A percentile compares a stretch with the other conserved stretches of the same genome.
phyloP scores from a whole-genome alignment of 2,329 filamentous ascomycete species.

The Daldinia sp. region DNA sequence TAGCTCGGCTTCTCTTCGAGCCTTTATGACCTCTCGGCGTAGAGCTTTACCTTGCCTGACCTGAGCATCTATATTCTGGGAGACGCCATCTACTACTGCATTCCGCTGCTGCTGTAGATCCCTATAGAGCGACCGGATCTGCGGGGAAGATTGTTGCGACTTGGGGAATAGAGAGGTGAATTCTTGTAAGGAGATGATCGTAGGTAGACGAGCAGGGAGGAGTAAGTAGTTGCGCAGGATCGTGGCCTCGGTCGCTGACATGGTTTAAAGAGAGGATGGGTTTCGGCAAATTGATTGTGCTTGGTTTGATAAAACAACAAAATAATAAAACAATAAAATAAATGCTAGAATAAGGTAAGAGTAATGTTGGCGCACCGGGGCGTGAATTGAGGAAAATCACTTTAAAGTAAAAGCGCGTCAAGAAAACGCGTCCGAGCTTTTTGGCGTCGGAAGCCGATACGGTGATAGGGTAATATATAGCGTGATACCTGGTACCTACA shows the following conservation, averaged over 20 bases:
- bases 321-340: background rate
- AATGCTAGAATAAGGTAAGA: background rate
- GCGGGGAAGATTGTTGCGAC: slow-evolving; percentile 72
- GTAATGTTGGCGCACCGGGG: slow-evolving; percentile 15
- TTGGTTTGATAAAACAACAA: background rate
- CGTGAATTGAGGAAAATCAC: slow-evolving; percentile 24
- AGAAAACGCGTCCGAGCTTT: slow-evolving; percentile 43
- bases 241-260: slow-evolving; percentile 79
- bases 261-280: slow-evolving; percentile 53
- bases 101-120: slow-evolving; percentile 82
- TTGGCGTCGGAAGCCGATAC: slow-evolving; percentile 14
- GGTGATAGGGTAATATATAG: background rate
- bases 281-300: slow-evolving; percentile 9
- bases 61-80: slow-evolving; percentile 74
- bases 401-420: slow-evolving; percentile 40
- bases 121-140: slow-evolving; percentile 78
- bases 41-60: slow-evolving; percentile 70
- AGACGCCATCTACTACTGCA: slow-evolving; percentile 74
- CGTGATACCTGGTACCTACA: too few relatives aligned
- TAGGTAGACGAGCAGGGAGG: slow-evolving; percentile 78
- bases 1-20: slow-evolving; percentile 64
- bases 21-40: slow-evolving; percentile 67
- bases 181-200: slow-evolving; percentile 77
- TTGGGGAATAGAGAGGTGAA: slow-evolving; percentile 83
- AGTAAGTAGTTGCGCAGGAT: slow-evolving; percentile 85